Evolutionary conservation across 208 protist species (phyloP).

Genomic region (Acanthamoeba lenticulata): DNA sequence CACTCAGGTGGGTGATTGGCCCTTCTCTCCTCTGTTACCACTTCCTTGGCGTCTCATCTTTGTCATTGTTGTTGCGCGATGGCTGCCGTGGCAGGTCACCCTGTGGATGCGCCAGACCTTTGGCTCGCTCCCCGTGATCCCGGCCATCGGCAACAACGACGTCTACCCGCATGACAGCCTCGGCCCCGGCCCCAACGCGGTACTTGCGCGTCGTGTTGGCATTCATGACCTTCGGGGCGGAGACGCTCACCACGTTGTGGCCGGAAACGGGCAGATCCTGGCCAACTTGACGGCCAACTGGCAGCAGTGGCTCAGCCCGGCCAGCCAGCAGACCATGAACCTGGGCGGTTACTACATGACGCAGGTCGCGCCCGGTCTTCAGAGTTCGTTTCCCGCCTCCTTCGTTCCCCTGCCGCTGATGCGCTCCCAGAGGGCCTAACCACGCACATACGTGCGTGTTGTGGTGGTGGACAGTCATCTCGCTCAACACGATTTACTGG

Average conservation of each 20-base stretch:
- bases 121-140: not conserved
- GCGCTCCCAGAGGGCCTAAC: not conserved
- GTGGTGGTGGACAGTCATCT: not conserved
- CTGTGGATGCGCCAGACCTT: not conserved
- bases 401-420: not conserved
- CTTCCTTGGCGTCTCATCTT: not conserved
- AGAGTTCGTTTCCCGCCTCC: not conserved
- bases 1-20: not conserved
- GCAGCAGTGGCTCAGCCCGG: not conserved
- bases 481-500: conserved; percentile 33
- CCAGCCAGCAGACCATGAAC: not conserved
- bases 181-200: not conserved
- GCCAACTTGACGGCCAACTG: conserved; percentile 20
- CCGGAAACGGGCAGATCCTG: not conserved
- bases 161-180: conserved; percentile 7
- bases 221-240: not conserved
- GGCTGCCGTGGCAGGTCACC: not conserved
- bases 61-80: not conserved
- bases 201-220: not conserved
- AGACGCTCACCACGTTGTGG: not conserved
- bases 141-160: conserved; percentile 33
- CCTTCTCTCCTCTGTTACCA: not conserved
- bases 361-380: not conserved
- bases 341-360: not conserved
- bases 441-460: not conserved